Evolutionary conservation across 495 filamentous ascomycete genomes (phyloP), one percentile per base, ranked within the genome.

Genomic region (Lepidopterella palustris): DNA sequence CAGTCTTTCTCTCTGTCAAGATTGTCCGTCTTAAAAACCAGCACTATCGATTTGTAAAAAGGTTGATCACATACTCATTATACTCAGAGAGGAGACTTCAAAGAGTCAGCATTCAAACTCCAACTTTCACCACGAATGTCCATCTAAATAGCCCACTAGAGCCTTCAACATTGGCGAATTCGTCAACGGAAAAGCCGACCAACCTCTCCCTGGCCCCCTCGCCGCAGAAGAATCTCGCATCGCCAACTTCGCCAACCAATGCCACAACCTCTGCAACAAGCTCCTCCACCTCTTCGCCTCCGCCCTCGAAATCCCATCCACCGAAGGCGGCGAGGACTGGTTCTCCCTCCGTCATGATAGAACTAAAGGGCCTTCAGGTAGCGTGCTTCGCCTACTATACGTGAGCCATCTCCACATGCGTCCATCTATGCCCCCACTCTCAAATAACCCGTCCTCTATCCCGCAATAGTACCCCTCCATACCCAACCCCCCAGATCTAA

Each of bases 91-190:
- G 92, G 91, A 15, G 92, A 97, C 65, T 90, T 91, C 68, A 97
- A 97, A 79, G 92, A 96, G 91, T 95, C 76, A 67, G 76, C 45
- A 45, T 23, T 40, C 27, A 28, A 42, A 39, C 45, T 8, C 45
- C 27, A 10, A n/a, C 25, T 25, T 26, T 55, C 40, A 49, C 49
- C 32, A 28, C 21, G 49, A 26, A 6, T 60, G 4, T 11, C 45
- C 42, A 24, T 35, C 11, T 23, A 50, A 40, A 53, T 55, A 62
- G n/a, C 20, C 24, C 11, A 35, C 45, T 55, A 95, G 92, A 78
- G 89, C 87, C 45, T 88, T 98, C 79, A 98, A 98, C 74, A 85
- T 98, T 52, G 89, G 88, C 67, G 82, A 87, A 71, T 95, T 92
- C 72, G 47, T 74, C 48, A 61, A 85, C 62, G 78, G 80, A 68